Base-by-base conservation (phyloP, 2,329 filamentous ascomycete genomes). In the Davidsoniella neocaledoniae region DNA sequence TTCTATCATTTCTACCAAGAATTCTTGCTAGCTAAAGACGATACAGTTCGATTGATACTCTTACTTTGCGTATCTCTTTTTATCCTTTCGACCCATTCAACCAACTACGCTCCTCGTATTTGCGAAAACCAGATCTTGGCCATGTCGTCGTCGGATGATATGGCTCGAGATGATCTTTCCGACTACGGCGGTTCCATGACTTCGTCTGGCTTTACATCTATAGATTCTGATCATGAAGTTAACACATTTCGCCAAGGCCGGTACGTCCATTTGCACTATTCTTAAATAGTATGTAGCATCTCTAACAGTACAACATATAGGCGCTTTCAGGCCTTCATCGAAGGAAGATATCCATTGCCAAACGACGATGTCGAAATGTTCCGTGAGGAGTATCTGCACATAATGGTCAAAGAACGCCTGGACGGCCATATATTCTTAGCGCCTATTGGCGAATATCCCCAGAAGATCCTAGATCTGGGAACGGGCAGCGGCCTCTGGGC, bases 401-500 rank as follows among this genome's bases (percentile, higher is more conserved):
- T 61, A 43, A 60, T 72, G 51, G 63, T 74, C 41, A 68, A 70
- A 39, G 67, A 76, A 47, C 57, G 73, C 8, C 58, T 72, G 5
- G 58, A 63, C 9, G 68, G 66, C 36, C 61, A 63, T 23, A 58
- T 70, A 9, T 67, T 64, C 50, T 51, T 68, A 0, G 63, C 70
- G 1, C 70, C 70, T 5, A 64, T 74, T 16, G 65, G 64, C 17
- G 57, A 63, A 21, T 58, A 61, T 19, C 68, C 68, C 2, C 69
- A 72, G 44, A 71, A 68, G 54, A 70, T 74, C 51, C 59, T 73
- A 36, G 69, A 73, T 52, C 57, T 73, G 14, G 71, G 70, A 23
- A 72, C 69, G 4, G 71, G 70, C 5, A 68, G 67, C 29, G 69
- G 69, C 25, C 65, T 75, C 40, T 79, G 76, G 76, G 74, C 74